These are phyloP conservation scores for Chalciporus piperatus DNA, from an alignment of 768 basidiomycete genomes.

Conservation along the genomic window DNA sequence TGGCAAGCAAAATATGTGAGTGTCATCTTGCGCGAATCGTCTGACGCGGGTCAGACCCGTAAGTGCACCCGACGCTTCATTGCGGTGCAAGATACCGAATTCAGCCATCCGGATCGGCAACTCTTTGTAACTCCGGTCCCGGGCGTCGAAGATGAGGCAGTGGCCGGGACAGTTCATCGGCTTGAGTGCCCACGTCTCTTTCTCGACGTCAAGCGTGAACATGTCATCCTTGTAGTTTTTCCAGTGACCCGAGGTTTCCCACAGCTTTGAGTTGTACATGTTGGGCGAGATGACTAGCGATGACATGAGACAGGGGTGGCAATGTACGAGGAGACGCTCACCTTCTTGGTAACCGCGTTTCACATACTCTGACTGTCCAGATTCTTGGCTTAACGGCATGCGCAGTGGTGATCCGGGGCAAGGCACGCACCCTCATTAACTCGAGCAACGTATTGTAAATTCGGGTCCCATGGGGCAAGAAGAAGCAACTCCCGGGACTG, in stretches of 20 bases:
- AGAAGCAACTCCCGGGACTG: conserved; percentile 94
- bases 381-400: conserved; percentile 1
- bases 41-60: conserved; percentile 92
- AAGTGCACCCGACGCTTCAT: conserved; percentile 93
- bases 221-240: conserved; percentile 98
- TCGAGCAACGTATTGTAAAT: conserved; percentile 95
- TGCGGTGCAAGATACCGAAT: conserved; percentile 95
- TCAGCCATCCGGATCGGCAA: conserved; percentile 97
- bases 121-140: conserved; percentile 92
- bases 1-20: conserved; percentile 97
- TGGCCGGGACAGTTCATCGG: conserved; percentile 99
- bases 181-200: conserved; percentile 93
- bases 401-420: conserved; percentile 2
- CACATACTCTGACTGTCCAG: conserved; percentile 76
- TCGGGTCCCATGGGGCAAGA: conserved; percentile 93
- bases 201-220: conserved; percentile 93
- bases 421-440: conserved; percentile 73
- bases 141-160: conserved; percentile 91
- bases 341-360: conserved; percentile 97
- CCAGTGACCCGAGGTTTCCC: conserved; percentile 99
- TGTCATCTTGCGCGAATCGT: conserved; percentile 96
- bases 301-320: conserved; percentile 11
- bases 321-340: conserved; percentile 20
- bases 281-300: conserved; percentile 90
- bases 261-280: conserved; percentile 94